Conservation (phyloP, 345 rosid species). For the Ceriops tagal region DNA sequence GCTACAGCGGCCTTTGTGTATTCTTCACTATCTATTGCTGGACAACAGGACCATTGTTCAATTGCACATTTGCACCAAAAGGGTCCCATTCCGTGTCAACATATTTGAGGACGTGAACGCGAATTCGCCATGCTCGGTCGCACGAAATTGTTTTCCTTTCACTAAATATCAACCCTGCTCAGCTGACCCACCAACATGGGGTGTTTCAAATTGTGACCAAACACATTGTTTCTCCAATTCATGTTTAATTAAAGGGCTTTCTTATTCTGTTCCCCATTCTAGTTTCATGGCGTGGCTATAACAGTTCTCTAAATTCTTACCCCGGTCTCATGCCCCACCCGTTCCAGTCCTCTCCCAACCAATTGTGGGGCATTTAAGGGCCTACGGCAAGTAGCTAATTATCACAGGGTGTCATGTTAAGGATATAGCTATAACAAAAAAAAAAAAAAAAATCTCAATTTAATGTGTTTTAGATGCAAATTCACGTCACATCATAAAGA, state of each 20-base stretch:
- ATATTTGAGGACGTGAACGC: too few species aligned
- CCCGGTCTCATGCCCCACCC: neutral
- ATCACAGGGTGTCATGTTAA: too few species aligned
- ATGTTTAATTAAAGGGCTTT: neutral
- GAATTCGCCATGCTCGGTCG: too few species aligned
- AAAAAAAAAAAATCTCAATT: too few species aligned
- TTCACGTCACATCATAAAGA: too few species aligned
- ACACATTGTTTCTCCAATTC: neutral
- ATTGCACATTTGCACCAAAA: neutral
- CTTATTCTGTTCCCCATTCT: neutral
- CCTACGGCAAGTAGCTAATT: neutral
- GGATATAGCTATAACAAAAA: too few species aligned
- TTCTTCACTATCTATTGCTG: neutral
- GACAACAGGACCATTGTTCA: slow-evolving; percentile 11
- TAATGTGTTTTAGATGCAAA: too few species aligned
- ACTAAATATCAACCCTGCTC: neutral
- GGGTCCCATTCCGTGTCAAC: too few species aligned
- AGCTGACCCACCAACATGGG: slow-evolving; percentile 12
- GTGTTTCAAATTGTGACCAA: slow-evolving; percentile 12
- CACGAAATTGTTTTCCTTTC: neutral
- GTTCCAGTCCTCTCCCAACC: neutral
- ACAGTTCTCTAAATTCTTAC: neutral
- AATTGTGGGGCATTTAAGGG: neutral
- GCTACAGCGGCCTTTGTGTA: slow-evolving; percentile 14
- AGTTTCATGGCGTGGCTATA: neutral